A percentile compares a stretch with the other conserved stretches of the same genome.
Evolutionary conservation across 169 alveolate genomes (phyloP).

Genomic region (Pseudocohnilembus persalinus): DNA sequence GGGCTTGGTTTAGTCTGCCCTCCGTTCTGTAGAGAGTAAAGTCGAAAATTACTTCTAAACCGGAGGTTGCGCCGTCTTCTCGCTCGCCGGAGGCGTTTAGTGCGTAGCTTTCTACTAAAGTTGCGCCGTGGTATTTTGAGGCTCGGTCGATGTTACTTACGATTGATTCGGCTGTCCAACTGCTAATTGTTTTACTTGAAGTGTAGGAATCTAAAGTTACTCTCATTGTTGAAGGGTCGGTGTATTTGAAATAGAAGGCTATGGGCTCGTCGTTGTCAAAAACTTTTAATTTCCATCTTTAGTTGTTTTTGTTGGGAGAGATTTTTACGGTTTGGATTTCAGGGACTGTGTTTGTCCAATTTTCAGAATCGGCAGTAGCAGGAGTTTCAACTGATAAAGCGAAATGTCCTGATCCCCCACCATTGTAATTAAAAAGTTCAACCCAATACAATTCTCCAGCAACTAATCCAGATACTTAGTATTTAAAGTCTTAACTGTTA

Average conservation of each 20-base stretch:
- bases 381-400: slow-evolving; percentile 18
- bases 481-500: not conserved
- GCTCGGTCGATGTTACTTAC: not conserved
- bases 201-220: not conserved
- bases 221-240: not conserved
- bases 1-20: not conserved
- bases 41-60: not conserved
- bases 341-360: not conserved
- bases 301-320: not conserved
- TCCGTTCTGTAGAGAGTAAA: not conserved
- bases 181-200: not conserved
- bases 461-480: not conserved
- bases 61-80: not conserved
- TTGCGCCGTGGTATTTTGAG: not conserved
- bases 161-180: not conserved
- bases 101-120: not conserved
- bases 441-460: slow-evolving; percentile 20
- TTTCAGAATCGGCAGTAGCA: not conserved
- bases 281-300: not conserved
- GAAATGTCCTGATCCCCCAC: slow-evolving; percentile 15
- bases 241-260: not conserved
- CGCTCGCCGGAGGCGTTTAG: not conserved
- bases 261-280: not conserved
- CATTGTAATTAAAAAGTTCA: slow-evolving; percentile 16
- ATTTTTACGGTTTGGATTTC: not conserved